phyloP scores from a whole-genome alignment of 495 filamentous ascomycete species.

The Penicillium lagena region DNA sequence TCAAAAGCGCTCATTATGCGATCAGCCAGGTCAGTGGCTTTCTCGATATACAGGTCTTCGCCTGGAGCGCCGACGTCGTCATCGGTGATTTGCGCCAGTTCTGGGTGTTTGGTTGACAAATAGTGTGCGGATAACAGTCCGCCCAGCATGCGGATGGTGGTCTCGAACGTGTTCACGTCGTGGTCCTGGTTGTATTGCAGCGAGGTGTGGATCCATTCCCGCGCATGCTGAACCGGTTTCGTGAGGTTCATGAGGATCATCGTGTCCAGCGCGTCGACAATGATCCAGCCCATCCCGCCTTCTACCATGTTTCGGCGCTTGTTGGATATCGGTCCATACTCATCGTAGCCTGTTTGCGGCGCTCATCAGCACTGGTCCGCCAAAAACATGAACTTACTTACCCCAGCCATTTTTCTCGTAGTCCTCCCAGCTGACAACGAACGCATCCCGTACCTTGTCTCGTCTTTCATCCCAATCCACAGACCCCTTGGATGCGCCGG shows the following conservation, averaged over 20 bases:
- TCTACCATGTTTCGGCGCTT: slow-evolving; percentile 75
- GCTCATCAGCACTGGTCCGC: slow-evolving; percentile 3
- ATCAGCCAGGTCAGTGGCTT: slow-evolving; percentile 87
- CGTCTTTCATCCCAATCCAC: slow-evolving; percentile 66
- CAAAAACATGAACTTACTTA: slow-evolving; percentile 29
- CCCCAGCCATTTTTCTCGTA: slow-evolving; percentile 96
- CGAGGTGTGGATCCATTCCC: slow-evolving; percentile 81
- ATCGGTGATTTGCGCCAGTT: slow-evolving; percentile 57
- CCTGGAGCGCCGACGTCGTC: slow-evolving; percentile 61
- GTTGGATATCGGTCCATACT: slow-evolving; percentile 77
- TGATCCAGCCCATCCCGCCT: slow-evolving; percentile 83
- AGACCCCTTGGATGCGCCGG: slow-evolving; percentile 14
- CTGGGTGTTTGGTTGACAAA: slow-evolving; percentile 66
- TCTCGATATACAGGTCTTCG: slow-evolving; percentile 93
- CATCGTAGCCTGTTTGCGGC: slow-evolving; percentile 62
- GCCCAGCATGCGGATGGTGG: slow-evolving; percentile 95
- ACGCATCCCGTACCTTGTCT: slow-evolving; percentile 83
- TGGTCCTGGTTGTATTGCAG: slow-evolving; percentile 85
- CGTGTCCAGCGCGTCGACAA: slow-evolving; percentile 92
- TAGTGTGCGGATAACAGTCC: slow-evolving; percentile 94
- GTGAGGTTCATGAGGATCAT: slow-evolving; percentile 98
- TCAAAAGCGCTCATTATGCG: slow-evolving; percentile 84
- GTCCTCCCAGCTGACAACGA: slow-evolving; percentile 82
- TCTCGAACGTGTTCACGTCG: slow-evolving; percentile 97
- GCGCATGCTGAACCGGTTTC: slow-evolving; percentile 72